Conservation (phyloP, 257 asterid species). For the Cruciata laevipes region DNA sequence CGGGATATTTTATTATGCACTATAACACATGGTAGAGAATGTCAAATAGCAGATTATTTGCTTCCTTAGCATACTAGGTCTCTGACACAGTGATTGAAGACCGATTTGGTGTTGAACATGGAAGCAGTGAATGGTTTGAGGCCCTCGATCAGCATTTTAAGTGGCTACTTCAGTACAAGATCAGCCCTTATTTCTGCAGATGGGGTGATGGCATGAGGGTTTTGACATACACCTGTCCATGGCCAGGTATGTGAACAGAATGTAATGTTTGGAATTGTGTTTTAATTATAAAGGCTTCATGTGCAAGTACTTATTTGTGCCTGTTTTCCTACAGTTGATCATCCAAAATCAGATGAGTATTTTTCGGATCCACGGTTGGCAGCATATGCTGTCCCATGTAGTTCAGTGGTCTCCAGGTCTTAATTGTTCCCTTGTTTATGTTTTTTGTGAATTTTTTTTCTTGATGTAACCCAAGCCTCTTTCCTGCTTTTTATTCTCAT, state of each 20-base stretch:
- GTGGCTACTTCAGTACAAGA: slow-evolving; percentile 91
- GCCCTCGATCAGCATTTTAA: slow-evolving; percentile 83
- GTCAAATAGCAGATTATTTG: slow-evolving; percentile 13
- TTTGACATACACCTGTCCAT: slow-evolving; percentile 91
- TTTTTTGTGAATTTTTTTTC: slow-evolving; percentile 17
- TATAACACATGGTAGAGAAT: neutral
- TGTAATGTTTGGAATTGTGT: neutral
- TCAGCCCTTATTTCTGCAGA: slow-evolving; percentile 97
- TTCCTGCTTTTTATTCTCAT: slow-evolving; percentile 38
- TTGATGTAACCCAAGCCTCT: slow-evolving; percentile 24
- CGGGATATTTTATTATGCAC: neutral
- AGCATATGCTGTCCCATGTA: slow-evolving; percentile 93
- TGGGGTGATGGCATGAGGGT: slow-evolving; percentile 98
- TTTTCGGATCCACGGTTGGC: slow-evolving; percentile 91
- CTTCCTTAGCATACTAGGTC: slow-evolving; percentile 60
- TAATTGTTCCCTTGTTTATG: slow-evolving; percentile 17
- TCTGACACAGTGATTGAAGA: slow-evolving; percentile 98
- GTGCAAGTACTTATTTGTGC: slow-evolving; percentile 10
- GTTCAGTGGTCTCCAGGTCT: slow-evolving; percentile 70
- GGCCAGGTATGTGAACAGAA: slow-evolving; percentile 75
- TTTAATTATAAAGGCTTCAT: neutral
- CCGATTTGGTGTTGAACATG: slow-evolving; percentile 94
- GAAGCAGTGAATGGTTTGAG: slow-evolving; percentile 86
- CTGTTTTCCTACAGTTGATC: slow-evolving; percentile 60
- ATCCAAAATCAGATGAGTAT: slow-evolving; percentile 96